Percentiles rank a stretch among this genome's conserved stretches.
phyloP scores from a whole-genome alignment of 2,329 filamentous ascomycete genomes.

The Tolypocladium guangdongense region DNA sequence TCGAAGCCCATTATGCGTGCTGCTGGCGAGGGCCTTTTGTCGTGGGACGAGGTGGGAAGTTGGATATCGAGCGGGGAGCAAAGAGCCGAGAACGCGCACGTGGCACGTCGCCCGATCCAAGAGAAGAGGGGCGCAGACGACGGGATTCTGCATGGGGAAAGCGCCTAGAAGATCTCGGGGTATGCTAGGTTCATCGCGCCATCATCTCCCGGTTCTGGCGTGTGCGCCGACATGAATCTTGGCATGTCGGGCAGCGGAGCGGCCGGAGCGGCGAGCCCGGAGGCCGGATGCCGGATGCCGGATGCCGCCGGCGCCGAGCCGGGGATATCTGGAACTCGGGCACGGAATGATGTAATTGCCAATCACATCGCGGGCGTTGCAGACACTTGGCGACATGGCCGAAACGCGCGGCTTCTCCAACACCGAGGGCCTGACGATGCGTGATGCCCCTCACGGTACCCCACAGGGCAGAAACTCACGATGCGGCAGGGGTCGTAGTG shows the following conservation, averaged over 20 bases:
- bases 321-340: background rate
- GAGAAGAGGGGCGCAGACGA: background rate
- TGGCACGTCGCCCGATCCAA: background rate
- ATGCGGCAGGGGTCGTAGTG: background rate
- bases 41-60: background rate
- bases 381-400: background rate
- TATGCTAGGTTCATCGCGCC: background rate
- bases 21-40: background rate
- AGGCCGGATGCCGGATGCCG: no score
- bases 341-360: background rate
- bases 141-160: background rate
- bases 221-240: background rate
- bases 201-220: background rate
- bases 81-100: background rate
- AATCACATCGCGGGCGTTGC: background rate
- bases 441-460: no score
- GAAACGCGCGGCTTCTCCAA: background rate
- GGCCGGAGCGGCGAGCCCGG: background rate
- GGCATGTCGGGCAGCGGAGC: background rate
- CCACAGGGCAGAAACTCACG: background rate
- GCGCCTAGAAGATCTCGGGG: background rate
- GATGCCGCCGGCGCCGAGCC: background rate
- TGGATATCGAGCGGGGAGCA: background rate
- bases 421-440: background rate
- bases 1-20: conserved; percentile 14